phyloP scores from a whole-genome alignment of 805 yeast genomes.

The Diddensiella santjacobensis region DNA sequence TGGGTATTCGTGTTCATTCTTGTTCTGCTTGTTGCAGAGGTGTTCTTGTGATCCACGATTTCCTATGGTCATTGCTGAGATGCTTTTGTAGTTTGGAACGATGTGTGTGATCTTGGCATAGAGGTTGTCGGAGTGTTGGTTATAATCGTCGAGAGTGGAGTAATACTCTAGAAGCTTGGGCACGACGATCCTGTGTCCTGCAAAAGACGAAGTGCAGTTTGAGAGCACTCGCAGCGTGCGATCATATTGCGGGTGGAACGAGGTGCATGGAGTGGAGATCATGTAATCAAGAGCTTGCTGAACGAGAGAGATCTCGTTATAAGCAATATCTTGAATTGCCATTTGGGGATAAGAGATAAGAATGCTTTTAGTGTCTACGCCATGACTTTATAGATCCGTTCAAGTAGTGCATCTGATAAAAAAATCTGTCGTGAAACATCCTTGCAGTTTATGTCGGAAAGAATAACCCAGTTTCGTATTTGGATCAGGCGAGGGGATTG shows the following conservation, averaged over 20 bases:
- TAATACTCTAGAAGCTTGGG: slow-evolving; percentile 16
- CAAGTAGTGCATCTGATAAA: too few relatives aligned
- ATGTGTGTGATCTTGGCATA: slow-evolving; percentile 21
- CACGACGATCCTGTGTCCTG: slow-evolving; percentile 14
- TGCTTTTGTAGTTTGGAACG: slow-evolving; percentile 11
- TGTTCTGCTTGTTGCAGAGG: too few relatives aligned
- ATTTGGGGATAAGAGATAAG: too few relatives aligned
- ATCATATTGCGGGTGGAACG: slow-evolving; percentile 12
- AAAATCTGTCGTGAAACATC: too few relatives aligned
- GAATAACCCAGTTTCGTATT: too few relatives aligned
- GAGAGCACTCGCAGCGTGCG: slow-evolving; percentile 16
- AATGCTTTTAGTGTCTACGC: too few relatives aligned
- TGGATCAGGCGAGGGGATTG: too few relatives aligned
- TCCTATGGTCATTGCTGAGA: not conserved
- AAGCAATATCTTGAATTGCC: too few relatives aligned
- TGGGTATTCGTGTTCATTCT: not conserved
- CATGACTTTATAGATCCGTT: too few relatives aligned
- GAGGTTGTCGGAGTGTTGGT: not conserved
- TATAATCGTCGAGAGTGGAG: not conserved
- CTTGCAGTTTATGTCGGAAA: too few relatives aligned
- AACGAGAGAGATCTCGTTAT: not conserved
- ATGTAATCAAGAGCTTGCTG: not conserved
- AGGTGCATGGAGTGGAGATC: not conserved
- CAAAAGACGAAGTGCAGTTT: slow-evolving; percentile 18
- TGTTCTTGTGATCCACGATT: not conserved